These are phyloP conservation scores for Diaporthe amygdali DNA, from an alignment of 2,329 filamentous ascomycete species.

Conservation along the genomic window DNA sequence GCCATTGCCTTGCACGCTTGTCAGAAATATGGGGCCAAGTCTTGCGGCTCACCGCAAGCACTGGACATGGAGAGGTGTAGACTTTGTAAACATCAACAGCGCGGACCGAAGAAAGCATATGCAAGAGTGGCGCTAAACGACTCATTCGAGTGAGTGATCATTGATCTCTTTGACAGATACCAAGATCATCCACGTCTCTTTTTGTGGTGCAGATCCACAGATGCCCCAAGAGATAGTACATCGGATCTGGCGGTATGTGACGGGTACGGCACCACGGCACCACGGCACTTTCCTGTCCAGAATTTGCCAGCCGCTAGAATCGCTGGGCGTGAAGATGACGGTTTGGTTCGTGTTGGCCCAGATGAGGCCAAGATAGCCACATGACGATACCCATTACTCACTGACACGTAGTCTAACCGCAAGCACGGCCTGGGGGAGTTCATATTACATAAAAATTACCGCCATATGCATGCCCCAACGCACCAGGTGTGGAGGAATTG, in stretches of 20 bases:
- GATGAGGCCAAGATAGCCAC: slow-evolving; percentile 11
- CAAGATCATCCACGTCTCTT: not conserved
- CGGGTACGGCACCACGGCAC: too few species aligned
- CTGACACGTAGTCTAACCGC: slow-evolving; percentile 11
- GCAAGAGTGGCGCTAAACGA: too few species aligned
- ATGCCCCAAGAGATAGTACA: not conserved
- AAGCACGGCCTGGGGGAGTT: slow-evolving; percentile 10
- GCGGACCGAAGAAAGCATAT: too few species aligned
- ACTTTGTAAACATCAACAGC: too few species aligned
- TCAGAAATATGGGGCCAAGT: not conserved
- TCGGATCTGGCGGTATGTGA: not conserved
- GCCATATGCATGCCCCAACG: slow-evolving; percentile 4
- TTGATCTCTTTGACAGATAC: not conserved
- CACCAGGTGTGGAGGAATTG: slow-evolving; percentile 8
- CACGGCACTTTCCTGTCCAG: not conserved
- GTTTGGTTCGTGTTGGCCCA: not conserved
- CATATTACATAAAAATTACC: slow-evolving; percentile 10
- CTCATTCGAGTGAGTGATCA: not conserved
- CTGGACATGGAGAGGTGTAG: not conserved
- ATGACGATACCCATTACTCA: slow-evolving; percentile 15
- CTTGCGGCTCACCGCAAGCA: not conserved
- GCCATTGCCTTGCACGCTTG: too few species aligned
- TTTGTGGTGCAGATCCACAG: not conserved
- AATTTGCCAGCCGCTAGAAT: slow-evolving; percentile 5
- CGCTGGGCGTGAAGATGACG: not conserved